These are phyloP conservation scores for Pyrenochaeta sp. DNA, from an alignment of 2,329 filamentous ascomycete species.

Conservation along the genomic window DNA sequence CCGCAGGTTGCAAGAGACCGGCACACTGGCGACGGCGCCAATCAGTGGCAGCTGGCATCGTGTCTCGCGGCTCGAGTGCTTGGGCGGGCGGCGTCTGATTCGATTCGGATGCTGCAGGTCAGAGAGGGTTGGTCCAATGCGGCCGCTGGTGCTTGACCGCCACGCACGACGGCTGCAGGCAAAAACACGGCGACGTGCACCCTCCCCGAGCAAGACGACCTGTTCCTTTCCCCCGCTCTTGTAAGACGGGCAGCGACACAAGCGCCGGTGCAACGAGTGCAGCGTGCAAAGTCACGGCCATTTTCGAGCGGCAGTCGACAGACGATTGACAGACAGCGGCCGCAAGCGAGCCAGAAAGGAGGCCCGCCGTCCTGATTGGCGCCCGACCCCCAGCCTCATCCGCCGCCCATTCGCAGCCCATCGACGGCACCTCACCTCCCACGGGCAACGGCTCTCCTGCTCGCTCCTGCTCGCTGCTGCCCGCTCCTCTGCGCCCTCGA, in stretches of 20 bases:
- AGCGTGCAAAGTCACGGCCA: conserved; percentile 8
- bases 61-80: conserved; percentile 25
- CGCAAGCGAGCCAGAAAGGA: too few relatives aligned
- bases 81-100: conserved; percentile 31
- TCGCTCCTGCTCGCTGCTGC: conserved; percentile 8
- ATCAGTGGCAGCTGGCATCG: conserved; percentile 19
- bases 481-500: conserved; percentile 26
- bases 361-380: conserved; percentile 29
- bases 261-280: conserved; percentile 18
- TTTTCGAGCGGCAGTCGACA: too few relatives aligned
- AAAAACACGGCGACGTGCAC: conserved; percentile 24
- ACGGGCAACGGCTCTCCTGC: conserved; percentile 23
- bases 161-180: conserved; percentile 22
- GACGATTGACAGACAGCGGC: too few relatives aligned
- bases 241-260: conserved; percentile 21
- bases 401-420: conserved; percentile 7
- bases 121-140: conserved; percentile 16
- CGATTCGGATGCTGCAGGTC: conserved; percentile 27
- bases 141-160: conserved; percentile 34
- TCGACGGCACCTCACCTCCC: conserved; percentile 25
- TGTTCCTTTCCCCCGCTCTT: conserved; percentile 20
- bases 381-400: conserved; percentile 10
- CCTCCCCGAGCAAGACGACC: conserved; percentile 11
- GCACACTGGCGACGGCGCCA: conserved; percentile 22
- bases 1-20: conserved; percentile 34